Conservation (phyloP, 2,329 filamentous ascomycete genomes). For the Colletotrichum tofieldiae region DNA sequence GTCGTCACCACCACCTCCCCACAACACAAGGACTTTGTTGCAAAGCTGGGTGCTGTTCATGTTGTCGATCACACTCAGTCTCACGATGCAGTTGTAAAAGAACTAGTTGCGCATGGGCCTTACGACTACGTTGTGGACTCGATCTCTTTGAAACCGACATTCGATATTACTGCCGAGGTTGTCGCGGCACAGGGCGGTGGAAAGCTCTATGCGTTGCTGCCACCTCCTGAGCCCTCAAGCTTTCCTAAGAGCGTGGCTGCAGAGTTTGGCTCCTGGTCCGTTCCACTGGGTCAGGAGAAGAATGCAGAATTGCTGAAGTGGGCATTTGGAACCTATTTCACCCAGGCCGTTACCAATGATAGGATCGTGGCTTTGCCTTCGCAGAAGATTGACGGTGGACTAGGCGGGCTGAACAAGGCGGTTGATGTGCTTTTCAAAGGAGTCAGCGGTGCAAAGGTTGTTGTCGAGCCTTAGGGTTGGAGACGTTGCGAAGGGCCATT, state of each 20-base stretch:
- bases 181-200: constrained; percentile 37
- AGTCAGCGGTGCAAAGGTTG: constrained; percentile 31
- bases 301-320: constrained; percentile 20
- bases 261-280: constrained; percentile 7
- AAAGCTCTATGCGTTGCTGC: constrained; percentile 21
- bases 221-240: not conserved
- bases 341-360: constrained; percentile 13
- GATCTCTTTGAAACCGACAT: constrained; percentile 46
- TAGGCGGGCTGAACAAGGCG: constrained; percentile 19
- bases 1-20: constrained; percentile 60
- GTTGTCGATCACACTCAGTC: constrained; percentile 62
- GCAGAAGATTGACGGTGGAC: constrained; percentile 15
- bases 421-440: constrained; percentile 26
- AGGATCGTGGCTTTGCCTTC: constrained; percentile 8
- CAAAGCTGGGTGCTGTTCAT: constrained; percentile 60
- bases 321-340: constrained; percentile 24
- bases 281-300: constrained; percentile 2
- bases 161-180: constrained; percentile 44
- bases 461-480: constrained; percentile 11
- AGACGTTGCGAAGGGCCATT: too few relatives aligned
- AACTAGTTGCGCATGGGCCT: constrained; percentile 47
- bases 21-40: constrained; percentile 59
- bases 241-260: constrained; percentile 20
- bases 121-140: constrained; percentile 50
- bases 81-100: constrained; percentile 42